Conservation (phyloP, 805 yeast species). For the Candida insectalens region DNA sequence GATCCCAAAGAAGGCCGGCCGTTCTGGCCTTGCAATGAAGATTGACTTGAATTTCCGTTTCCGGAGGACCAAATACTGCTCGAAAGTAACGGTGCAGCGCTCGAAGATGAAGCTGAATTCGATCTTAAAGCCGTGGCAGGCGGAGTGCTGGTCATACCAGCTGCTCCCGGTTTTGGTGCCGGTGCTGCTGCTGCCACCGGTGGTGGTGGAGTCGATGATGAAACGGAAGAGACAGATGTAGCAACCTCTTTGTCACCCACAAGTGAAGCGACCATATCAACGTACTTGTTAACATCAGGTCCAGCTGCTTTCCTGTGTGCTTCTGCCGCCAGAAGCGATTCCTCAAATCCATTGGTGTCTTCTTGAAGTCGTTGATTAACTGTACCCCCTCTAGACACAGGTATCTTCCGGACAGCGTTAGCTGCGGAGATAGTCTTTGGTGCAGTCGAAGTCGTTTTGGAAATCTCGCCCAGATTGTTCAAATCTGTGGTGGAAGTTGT, state of each 20-base stretch:
- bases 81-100: not conserved
- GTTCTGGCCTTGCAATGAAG: not conserved
- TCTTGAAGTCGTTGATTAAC: constrained; percentile 1
- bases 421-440: not conserved
- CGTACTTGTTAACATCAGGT: constrained; percentile 3
- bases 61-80: not conserved
- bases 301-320: constrained; percentile 2
- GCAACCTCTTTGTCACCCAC: not conserved
- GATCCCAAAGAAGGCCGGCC: too few relatives aligned
- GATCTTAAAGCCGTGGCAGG: too few relatives aligned
- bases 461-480: not conserved
- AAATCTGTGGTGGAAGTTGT: not conserved
- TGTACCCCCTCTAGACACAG: constrained; percentile 1
- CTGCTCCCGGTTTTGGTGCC: not conserved
- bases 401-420: not conserved
- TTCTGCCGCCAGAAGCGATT: constrained; percentile 1
- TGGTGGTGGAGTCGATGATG: not conserved
- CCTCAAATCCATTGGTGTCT: constrained; percentile 5
- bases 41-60: not conserved
- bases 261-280: constrained; percentile 10
- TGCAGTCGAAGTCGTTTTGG: not conserved
- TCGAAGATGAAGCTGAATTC: not conserved
- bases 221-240: not conserved
- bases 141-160: not conserved
- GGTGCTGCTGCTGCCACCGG: not conserved